Base-by-base conservation (phyloP, 2,329 filamentous ascomycete species). In the Alternaria tenuissima region DNA sequence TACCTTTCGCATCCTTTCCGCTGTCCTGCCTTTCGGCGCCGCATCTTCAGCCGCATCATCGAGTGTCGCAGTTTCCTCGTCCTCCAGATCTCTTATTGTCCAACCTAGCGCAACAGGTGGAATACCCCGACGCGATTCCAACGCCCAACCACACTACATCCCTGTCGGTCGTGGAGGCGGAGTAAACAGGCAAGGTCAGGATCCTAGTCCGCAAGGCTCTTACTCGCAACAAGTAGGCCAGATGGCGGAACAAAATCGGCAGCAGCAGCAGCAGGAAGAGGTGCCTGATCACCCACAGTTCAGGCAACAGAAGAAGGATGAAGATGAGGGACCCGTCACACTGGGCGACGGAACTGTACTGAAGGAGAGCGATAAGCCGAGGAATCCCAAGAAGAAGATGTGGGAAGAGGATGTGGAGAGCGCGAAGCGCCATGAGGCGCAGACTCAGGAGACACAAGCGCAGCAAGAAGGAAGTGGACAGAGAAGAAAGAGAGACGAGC, bases 341-440 rank as follows among this genome's bases (percentile, higher is more conserved):
- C 77, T 76, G 60, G 82, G 81, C 1, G 83, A 83, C 62, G 82
- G 85, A 30, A 77, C 78, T 20, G 81, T 81, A 4, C 74, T 84
- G 52, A 62, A 80, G 58, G 71, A 82, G 62, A 76, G 71, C 28
- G 76, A 75, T 65, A 76, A 69, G 64, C 79, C 75, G 26, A 69
- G 74, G 28, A 89, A 89, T 73, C 85, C 86, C 7, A 88, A 85
- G 80, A 89, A 89, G 80, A 84, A 86, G 78, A 84, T 85, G 78
- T 87, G 86, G 81, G 86, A 88, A 65, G 86, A 86, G 58, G 52
- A 70, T 58, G 72, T 74, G 11, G 76, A 79, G 64, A 71, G 64
- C 26, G 66, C 55, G 51, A 78, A 73, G 63, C 60, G 66, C 61
- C 74, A 76, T 54, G 62, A 70, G 49, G 64, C 62, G 42, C 67